Evolutionary conservation across 371 early-diverging fungal species (phyloP).

Genomic region (Syncephalastrum racemosum): DNA sequence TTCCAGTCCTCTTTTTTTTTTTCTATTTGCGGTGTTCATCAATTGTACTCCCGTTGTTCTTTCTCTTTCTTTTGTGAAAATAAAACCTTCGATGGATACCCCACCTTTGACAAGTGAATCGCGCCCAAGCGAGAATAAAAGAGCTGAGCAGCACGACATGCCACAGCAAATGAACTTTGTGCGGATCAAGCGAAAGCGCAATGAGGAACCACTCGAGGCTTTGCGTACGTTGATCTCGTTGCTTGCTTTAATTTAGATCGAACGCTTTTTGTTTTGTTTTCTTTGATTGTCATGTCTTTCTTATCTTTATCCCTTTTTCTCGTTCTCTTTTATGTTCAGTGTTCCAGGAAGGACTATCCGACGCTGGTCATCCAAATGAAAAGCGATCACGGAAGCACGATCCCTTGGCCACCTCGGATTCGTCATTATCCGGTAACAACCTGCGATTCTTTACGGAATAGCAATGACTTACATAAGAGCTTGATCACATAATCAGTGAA

Average conservation of each 20-base stretch:
- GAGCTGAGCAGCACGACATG: no score
- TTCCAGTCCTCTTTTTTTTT: no score
- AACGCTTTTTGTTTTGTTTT: no score
- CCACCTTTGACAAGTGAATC: no score
- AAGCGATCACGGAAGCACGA: conserved; percentile 29
- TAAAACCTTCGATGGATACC: no score
- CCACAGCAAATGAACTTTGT: conserved; percentile 56
- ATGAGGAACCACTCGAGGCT: conserved; percentile 76
- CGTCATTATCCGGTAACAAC: not conserved
- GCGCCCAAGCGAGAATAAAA: no score
- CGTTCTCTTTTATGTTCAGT: conserved; percentile 19
- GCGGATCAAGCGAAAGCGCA: conserved; percentile 78
- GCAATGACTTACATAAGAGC: not conserved
- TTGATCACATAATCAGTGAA: conserved; percentile 23
- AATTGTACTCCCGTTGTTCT: no score
- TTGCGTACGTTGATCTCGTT: conserved; percentile 42
- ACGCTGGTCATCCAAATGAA: conserved; percentile 13
- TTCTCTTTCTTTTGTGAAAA: no score
- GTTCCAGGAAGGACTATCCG: conserved; percentile 31
- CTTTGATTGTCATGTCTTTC: not conserved
- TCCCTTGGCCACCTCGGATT: conserved; percentile 1
- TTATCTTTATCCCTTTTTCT: conserved; percentile 11
- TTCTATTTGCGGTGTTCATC: no score
- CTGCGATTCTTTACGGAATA: conserved; percentile 7
- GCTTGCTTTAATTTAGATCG: not conserved